Conservation (phyloP, 768 basidiomycete species). For the Termitomyces sp. region DNA sequence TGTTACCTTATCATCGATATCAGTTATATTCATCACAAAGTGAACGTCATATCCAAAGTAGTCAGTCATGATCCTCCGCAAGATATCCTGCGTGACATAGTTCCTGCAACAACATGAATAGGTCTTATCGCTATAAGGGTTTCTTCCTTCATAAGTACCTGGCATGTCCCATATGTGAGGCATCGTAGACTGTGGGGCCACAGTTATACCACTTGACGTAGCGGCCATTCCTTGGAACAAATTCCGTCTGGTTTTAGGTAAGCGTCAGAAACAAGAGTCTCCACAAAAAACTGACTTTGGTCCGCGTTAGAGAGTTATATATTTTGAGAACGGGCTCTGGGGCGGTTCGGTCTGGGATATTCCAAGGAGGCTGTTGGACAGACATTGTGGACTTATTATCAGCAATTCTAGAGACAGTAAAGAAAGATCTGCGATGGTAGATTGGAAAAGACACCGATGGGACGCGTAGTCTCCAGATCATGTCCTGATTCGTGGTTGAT, state of each 20-base stretch:
- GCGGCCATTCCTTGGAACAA: constrained; percentile 63
- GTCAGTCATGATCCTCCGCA: constrained; percentile 87
- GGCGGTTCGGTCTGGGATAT: constrained; percentile 35
- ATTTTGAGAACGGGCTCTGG: constrained; percentile 72
- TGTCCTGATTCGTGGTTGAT: constrained; percentile 12
- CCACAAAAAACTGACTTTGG: constrained; percentile 59
- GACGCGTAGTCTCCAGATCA: constrained; percentile 20
- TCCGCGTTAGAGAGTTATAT: constrained; percentile 90
- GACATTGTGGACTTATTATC: constrained; percentile 39
- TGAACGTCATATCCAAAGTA: constrained; percentile 98
- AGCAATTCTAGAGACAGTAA: constrained; percentile 1
- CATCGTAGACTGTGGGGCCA: constrained; percentile 98
- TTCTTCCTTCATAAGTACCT: constrained; percentile 48
- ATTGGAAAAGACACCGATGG: constrained; percentile 17
- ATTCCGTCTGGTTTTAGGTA: constrained; percentile 56
- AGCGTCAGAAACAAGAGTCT: constrained; percentile 11
- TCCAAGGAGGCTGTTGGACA: constrained; percentile 61
- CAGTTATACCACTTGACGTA: constrained; percentile 99
- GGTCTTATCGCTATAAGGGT: constrained; percentile 5
- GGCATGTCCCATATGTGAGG: constrained; percentile 98
- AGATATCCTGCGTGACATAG: constrained; percentile 93
- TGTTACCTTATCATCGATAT: constrained; percentile 96
- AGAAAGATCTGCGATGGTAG: constrained; percentile 14
- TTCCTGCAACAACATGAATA: constrained; percentile 52
- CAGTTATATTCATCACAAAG: constrained; percentile 99